Base-by-base conservation (phyloP, 2,329 filamentous ascomycete genomes). In the Thermoascus crustaceus region DNA sequence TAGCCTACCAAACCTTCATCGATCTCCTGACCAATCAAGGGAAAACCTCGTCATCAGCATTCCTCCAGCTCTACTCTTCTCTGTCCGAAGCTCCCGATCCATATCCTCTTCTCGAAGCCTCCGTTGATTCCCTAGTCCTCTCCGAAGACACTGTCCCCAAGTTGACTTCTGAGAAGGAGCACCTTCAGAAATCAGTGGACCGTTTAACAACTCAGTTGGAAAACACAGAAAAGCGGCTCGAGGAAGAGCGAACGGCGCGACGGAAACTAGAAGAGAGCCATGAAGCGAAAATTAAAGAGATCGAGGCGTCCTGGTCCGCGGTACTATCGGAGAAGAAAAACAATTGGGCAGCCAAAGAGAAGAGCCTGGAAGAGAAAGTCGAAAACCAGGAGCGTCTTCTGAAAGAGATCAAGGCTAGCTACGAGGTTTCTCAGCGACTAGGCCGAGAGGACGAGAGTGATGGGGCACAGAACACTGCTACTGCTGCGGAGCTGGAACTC, bases 1-100 rank as follows among this genome's bases (percentile, higher is more conserved):
- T 60, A 89, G 87, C 88, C 32, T 98, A 98, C 68, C 91, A 98
- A 65, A 83, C 82, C 34, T 98, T 96, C 56, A 95, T 98, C 60
- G 91, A 98, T 57, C 79, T 94, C 39, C 73, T 98, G 42, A 93
- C 91, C 13, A 95, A 89, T 60, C 89, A 96, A 61, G 91, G 87
- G 49, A 98, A 98, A 63, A 78, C 85, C 4, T 85, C 91, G 35
- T 93, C 94, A 50, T 88, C 87, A 10, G 82, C 88, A 5, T 98
- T 98, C 55, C 71, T 98, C 43, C 85, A 94, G 53, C 72, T 91
- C 18, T 98, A 98, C 60, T 91, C 87, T 4, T 84, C 87, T 3
- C 71, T 98, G 20, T 94, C 89, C 35, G 93, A 98, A 67, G 91
- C 85, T 1, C 91, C 91, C 10, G 91, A 98, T 58, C 91, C 91